These are phyloP conservation scores for Taiozyma sp. DNA, from an alignment of 1,139 yeast genomes.

Conservation along the genomic window DNA sequence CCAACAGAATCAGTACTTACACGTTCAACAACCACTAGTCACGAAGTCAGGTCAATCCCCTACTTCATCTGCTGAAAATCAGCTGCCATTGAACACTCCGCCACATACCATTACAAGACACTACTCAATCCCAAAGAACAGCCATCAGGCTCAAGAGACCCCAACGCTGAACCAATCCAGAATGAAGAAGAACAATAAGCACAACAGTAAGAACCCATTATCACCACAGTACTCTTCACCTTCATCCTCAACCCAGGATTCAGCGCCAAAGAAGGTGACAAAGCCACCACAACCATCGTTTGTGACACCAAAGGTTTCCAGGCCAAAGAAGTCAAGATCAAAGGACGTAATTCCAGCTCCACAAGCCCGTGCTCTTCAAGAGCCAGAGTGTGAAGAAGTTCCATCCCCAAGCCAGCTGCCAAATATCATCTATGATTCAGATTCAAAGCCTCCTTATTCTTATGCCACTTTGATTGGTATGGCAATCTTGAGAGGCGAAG, in stretches of 20 bases:
- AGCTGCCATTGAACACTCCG: slow-evolving; percentile 21
- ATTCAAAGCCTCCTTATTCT: slow-evolving; percentile 81
- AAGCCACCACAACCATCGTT: slow-evolving; percentile 26
- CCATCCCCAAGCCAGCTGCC: slow-evolving; percentile 24
- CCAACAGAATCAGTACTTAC: not conserved
- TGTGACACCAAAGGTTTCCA: slow-evolving; percentile 11
- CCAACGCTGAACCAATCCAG: slow-evolving; percentile 20
- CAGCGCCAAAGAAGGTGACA: slow-evolving; percentile 6
- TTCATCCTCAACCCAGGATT: slow-evolving; percentile 4
- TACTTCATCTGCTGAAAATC: slow-evolving; percentile 10
- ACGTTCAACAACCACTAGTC: not conserved
- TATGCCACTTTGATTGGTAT: slow-evolving; percentile 93
- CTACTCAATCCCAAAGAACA: slow-evolving; percentile 12
- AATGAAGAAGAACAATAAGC: slow-evolving; percentile 12
- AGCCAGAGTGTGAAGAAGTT: slow-evolving; percentile 8
- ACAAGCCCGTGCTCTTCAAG: slow-evolving; percentile 9
- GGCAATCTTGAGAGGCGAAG: slow-evolving; percentile 85
- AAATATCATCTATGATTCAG: slow-evolving; percentile 19
- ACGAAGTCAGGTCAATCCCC: slow-evolving; percentile 8
- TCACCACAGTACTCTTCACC: slow-evolving; percentile 26
- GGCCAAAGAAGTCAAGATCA: slow-evolving; percentile 2
- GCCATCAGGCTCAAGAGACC: slow-evolving; percentile 16
- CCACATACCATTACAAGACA: slow-evolving; percentile 23
- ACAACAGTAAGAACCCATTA: slow-evolving; percentile 12
- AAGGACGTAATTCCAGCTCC: slow-evolving; percentile 1